phyloP scores from a whole-genome alignment of 78 protist species.

The Trichosphaerium sp. region DNA sequence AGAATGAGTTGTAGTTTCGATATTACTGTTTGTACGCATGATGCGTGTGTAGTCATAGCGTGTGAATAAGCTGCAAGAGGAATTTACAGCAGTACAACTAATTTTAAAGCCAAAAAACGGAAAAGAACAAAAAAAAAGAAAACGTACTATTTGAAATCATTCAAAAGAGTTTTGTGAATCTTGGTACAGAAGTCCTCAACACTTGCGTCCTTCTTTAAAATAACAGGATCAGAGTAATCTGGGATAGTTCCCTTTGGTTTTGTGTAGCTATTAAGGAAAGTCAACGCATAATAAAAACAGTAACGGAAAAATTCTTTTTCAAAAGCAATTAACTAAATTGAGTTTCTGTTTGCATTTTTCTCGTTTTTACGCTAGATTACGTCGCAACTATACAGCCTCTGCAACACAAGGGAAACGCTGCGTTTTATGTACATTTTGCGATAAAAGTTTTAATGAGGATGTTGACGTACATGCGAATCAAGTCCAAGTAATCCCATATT shows the following conservation, averaged over 20 bases:
- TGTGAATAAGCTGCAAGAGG: background rate
- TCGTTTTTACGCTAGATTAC: no score
- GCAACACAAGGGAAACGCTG: no score
- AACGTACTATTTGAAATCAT: conserved; percentile 46
- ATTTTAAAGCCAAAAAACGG: background rate
- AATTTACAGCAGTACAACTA: background rate
- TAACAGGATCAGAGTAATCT: conserved; percentile 48
- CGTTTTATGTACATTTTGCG: no score
- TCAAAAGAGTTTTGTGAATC: conserved; percentile 37
- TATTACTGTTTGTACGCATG: background rate
- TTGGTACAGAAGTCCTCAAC: conserved; percentile 38
- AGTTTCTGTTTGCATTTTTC: no score
- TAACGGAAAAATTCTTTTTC: conserved; percentile 2
- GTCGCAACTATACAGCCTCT: no score
- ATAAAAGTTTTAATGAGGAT: no score
- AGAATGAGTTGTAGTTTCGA: background rate
- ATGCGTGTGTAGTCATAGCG: background rate
- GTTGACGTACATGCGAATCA: conserved; percentile 76
- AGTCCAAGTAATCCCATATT: conserved; percentile 86
- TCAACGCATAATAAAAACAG: background rate
- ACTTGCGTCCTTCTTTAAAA: conserved; percentile 38
- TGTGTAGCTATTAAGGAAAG: conserved; percentile 27
- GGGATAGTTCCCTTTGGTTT: conserved; percentile 83
- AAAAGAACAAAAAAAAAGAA: background rate
- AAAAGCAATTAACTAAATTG: no score